Evolutionary conservation across 495 filamentous ascomycete genomes (phyloP).

Genomic region (Aspergillus biplanus): DNA sequence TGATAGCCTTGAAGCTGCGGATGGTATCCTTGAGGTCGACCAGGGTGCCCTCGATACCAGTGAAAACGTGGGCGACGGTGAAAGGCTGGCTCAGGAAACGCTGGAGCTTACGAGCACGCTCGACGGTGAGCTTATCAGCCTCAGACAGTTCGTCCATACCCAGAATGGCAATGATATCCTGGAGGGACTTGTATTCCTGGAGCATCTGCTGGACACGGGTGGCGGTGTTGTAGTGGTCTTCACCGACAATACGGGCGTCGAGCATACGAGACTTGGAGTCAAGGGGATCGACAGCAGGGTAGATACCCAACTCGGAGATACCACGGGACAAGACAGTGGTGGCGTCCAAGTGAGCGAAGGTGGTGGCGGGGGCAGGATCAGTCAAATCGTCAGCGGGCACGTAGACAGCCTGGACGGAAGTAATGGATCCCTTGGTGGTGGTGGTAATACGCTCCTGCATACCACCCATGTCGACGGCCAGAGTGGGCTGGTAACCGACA

Average conservation of each 20-base stretch:
- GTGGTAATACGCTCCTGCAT: slow-evolving; percentile 99
- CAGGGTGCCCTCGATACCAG: slow-evolving; percentile 96
- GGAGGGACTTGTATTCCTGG: slow-evolving; percentile 99
- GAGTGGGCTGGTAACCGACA: slow-evolving; percentile 99
- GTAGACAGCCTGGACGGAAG: slow-evolving; percentile 99
- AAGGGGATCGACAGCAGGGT: slow-evolving; percentile 98
- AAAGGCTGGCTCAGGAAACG: slow-evolving; percentile 99
- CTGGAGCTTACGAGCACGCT: slow-evolving; percentile 99
- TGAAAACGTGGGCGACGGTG: slow-evolving; percentile 98
- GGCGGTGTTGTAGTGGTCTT: slow-evolving; percentile 96
- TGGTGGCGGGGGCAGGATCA: slow-evolving; percentile 98
- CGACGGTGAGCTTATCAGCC: slow-evolving; percentile 98
- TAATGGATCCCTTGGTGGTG: slow-evolving; percentile 99
- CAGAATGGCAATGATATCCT: slow-evolving; percentile 99
- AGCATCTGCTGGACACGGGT: slow-evolving; percentile 96
- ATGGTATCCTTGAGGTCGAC: slow-evolving; percentile 99
- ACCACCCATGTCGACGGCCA: slow-evolving; percentile 99
- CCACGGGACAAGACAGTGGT: slow-evolving; percentile 99
- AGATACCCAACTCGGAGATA: slow-evolving; percentile 99
- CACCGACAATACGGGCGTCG: slow-evolving; percentile 95
- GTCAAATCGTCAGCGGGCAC: slow-evolving; percentile 99
- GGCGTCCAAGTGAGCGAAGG: slow-evolving; percentile 99
- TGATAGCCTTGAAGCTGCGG: slow-evolving; percentile 93
- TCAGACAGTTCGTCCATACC: slow-evolving; percentile 99
- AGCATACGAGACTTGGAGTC: slow-evolving; percentile 99